Base-by-base conservation (phyloP, 148 eudicot genomes). In the Rhododendron kiyosumense region DNA sequence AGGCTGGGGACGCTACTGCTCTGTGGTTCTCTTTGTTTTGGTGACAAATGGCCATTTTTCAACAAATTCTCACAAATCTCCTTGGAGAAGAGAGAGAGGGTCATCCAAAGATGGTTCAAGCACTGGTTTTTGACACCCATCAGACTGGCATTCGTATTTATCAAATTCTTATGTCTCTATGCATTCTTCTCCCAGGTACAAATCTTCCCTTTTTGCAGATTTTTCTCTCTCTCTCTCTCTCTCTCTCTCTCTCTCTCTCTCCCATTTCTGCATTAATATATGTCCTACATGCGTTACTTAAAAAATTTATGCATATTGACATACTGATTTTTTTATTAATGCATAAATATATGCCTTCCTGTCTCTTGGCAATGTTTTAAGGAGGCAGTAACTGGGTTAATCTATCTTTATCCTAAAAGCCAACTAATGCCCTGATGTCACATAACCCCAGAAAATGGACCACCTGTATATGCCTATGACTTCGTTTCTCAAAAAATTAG, bases 1-100 rank as follows among this genome's bases (percentile, higher is more conserved):
- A 93, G 92, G 88, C 7, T 94, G 48, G 98, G 98, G 28, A 94
- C 95, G 24, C 52, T 95, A 4, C 71, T 94, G 84, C 88, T 95
- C 0, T 91, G 94, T 82, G 97, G 98, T 24, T 83, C 76, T 32
- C 85, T 88, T 15, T 89, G 94, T 84, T 86, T 95, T 51, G 81
- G 86, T 26, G 84, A 87, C 11, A 52, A 89, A 84, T 94, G 94
- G 94, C 98, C 98, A 38, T 94, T 75, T 84, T n/a, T 95, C 9
- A 90, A 88, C 59, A 92, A 89, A 24, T 94, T 95, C 79, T 83
- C 91, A 2, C 82, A 89, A 41, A 86, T 95, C 51, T 51, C 94
- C 1, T 41, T 79, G 85, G 87, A 90, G 46, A 93, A 76, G 74
- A 94, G 98, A 83, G 97, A 93, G 76, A 89, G 84, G 65, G 85